A percentile compares a stretch with the other conserved stretches of the same genome.
phyloP scores from a whole-genome alignment of 139 green algal genomes.

The Zygnema cylindricum region DNA sequence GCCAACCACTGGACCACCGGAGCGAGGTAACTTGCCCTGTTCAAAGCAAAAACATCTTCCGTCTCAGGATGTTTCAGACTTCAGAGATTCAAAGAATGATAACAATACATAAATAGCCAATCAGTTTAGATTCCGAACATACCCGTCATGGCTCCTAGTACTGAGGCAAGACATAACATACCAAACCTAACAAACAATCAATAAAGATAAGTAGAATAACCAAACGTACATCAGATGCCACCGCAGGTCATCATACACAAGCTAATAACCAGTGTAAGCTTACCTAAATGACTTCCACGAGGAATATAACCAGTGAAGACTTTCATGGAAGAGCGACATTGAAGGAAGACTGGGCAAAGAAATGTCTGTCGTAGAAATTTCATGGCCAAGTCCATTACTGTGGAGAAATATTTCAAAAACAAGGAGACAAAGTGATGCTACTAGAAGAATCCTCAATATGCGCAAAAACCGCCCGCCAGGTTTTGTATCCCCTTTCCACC shows the following conservation, averaged over 20 bases:
- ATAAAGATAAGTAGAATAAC: too few relatives aligned
- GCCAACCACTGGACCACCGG: constrained; percentile 41
- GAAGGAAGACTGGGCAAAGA: background rate
- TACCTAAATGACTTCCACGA: constrained; percentile 7
- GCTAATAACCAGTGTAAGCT: background rate
- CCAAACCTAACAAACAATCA: too few relatives aligned
- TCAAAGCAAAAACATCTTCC: background rate
- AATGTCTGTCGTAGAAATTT: background rate
- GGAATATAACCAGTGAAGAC: constrained; percentile 1
- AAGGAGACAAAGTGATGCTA: background rate
- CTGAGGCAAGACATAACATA: too few relatives aligned
- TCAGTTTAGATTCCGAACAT: too few relatives aligned
- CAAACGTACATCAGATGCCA: too few relatives aligned
- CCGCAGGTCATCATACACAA: too few relatives aligned
- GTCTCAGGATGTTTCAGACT: too few relatives aligned
- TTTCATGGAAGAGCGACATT: background rate
- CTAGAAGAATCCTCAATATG: background rate
- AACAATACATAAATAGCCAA: too few relatives aligned
- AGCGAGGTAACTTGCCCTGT: constrained; percentile 37
- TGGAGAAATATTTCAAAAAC: background rate
- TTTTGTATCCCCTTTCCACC: background rate
- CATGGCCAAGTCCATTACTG: background rate
- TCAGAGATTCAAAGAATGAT: too few relatives aligned
- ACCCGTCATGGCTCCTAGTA: too few relatives aligned
- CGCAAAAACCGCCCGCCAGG: background rate